Conservation (phyloP, 306 rosid genomes). For the Gillenia trifoliata region DNA sequence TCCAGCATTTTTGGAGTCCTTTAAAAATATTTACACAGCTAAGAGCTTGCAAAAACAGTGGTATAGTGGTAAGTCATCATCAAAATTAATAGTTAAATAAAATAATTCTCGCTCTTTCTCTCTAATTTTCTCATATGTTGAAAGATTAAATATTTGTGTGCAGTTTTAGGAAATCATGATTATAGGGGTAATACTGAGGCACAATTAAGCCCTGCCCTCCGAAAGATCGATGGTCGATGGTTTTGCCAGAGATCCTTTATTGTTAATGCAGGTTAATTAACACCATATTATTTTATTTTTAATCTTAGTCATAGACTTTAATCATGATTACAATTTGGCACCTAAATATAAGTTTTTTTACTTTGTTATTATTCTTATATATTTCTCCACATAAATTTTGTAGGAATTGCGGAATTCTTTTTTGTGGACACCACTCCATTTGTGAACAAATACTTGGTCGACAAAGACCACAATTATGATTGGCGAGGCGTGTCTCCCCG, state of each 20-base stretch:
- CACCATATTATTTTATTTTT: too few relatives aligned
- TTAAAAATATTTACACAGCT: constrained; percentile 54
- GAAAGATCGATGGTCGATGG: constrained; percentile 60
- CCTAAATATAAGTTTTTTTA: too few relatives aligned
- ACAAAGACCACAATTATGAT: constrained; percentile 34
- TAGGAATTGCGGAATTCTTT: constrained; percentile 57
- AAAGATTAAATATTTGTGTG: neutral
- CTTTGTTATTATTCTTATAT: neutral
- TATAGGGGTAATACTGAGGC: constrained; percentile 78
- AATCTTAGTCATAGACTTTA: too few relatives aligned
- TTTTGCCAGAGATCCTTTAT: constrained; percentile 64
- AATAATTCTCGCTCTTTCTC: neutral
- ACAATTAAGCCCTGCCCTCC: constrained; percentile 49
- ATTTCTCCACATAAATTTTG: neutral
- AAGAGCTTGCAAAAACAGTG: constrained; percentile 55
- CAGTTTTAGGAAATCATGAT: constrained; percentile 83
- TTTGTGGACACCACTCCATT: constrained; percentile 81
- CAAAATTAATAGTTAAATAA: neutral
- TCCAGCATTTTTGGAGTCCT: constrained; percentile 42
- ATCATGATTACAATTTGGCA: too few relatives aligned
- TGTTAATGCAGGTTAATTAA: constrained; percentile 43
- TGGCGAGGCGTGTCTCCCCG: constrained; percentile 54
- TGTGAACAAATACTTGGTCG: constrained; percentile 28
- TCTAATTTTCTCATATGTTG: neutral
- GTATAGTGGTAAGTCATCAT: constrained; percentile 36